Evolutionary conservation across 73 alveolate species (phyloP), one percentile per base, ranked within the genome.

Genomic region (Paramecium caudatum): DNA sequence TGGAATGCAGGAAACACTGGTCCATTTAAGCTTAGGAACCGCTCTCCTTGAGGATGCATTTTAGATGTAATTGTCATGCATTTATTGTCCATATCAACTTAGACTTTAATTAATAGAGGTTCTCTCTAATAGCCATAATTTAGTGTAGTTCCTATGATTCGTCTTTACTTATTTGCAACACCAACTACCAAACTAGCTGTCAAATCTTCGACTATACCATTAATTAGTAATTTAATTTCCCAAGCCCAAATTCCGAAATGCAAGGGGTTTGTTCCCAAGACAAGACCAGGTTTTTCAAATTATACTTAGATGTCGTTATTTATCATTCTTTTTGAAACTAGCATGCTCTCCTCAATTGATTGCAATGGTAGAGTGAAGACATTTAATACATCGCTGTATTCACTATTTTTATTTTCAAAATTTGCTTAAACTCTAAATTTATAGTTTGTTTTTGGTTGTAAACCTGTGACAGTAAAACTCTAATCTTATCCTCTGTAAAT

Each of bases 51-150:
- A 32, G 84, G 65, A 41, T 43, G 43, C 62, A 74, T 74, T 27
- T 74, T 74, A 7, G 88, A 74, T 1, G 70, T 74, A 6, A 74
- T 45, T 16, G 16, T 39, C 88, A 74, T 74, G 0, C 43, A 15
- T 21, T 43, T 74, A 8, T 74, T 21, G 12, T 74, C 88, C 88
- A 74, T 74, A 74, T 74, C 68, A 74, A 74, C 88, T 10, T 3
- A 36, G 17, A 74, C 88, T 17, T 74, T 74, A 2, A 74, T 45
- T 9, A 74, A 6, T 41, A 74, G 27, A 17, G 43, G 16, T 9
- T 74, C 88, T 43, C 88, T 39, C n/a, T 74, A 23, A 74, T 74
- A 74, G 9, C 88, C 88, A 43, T 74, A 74, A 74, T 74, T 74
- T 2, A 74, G 5, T 6, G 88, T 74, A 8, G 55, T 27, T 39